Base-by-base conservation (phyloP, 2,329 filamentous ascomycete genomes). In the Colletotrichum musicola region DNA sequence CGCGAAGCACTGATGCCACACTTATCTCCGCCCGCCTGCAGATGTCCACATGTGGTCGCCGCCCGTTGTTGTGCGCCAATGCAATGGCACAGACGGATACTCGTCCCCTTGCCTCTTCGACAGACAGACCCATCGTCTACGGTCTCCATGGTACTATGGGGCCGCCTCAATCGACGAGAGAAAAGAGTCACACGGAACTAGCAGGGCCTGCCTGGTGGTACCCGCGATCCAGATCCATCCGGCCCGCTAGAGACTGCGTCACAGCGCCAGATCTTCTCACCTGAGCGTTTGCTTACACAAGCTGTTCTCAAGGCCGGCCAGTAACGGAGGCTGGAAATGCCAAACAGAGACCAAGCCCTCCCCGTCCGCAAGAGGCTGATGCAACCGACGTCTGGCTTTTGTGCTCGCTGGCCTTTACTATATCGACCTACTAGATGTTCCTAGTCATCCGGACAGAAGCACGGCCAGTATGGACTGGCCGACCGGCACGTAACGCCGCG, bases 1-100 rank as follows among this genome's bases (percentile, higher is more conserved):
- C 55, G 62, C 62, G 62, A 65, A 18, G 56, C 65, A 65, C 56
- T 61, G 50, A 65, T 66, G 65, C 65, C 62, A 68, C 64, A 64
- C 61, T 49, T 50, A 54, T 68, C 62, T 66, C 65, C 65, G 62
- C 65, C 49, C n/a, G 35, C 40, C 62, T 68, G 65, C 65, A 65
- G 62, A 68, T 65, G 49, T 35, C 65, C 65, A 65, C 62, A 59
- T 55, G 62, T 61, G 30, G 30, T 42, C 65, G 65, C 55, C 50
- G 65, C 56, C 62, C 65, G 62, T 64, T 54, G 27, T 59, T 56
- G 62, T 68, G 55, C 65, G 55, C 62, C 62, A 61, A 65, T 68
- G 27, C 62, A 56, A 61, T 68, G 27, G 42, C 62, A 61, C 65
- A 60, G 65, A 65, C 56, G 27, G 42, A 42, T 6, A 14, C 40